phyloP scores from a whole-genome alignment of 352 stramenopile species.

The Pythium periplocum region DNA sequence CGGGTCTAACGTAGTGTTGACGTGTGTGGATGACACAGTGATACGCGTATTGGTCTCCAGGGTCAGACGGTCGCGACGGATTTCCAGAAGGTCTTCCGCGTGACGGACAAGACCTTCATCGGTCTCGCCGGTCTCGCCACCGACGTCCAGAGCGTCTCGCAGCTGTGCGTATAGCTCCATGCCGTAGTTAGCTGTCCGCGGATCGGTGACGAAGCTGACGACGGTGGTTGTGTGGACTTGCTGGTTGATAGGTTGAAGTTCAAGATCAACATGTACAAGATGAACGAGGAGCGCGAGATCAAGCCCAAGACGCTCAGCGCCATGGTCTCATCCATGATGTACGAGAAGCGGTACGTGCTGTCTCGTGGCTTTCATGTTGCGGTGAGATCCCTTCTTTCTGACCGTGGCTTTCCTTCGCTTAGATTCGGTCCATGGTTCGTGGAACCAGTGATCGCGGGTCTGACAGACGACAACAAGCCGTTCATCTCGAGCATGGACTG shows the following conservation, averaged over 20 bases:
- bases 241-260: slow-evolving; percentile 68
- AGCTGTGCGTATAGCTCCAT: slow-evolving; percentile 47
- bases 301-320: slow-evolving; percentile 96
- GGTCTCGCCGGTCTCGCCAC: slow-evolving; percentile 96
- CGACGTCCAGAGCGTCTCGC: slow-evolving; percentile 97
- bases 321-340: slow-evolving; percentile 95
- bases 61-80: slow-evolving; percentile 96
- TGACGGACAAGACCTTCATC: slow-evolving; percentile 95
- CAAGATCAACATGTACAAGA: slow-evolving; percentile 97
- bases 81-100: slow-evolving; percentile 99
- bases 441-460: slow-evolving; percentile 96
- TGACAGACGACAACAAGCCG: slow-evolving; percentile 93
- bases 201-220: too few relatives aligned
- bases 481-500: slow-evolving; percentile 98
- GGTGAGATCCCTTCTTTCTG: background rate
- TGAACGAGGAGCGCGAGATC: slow-evolving; percentile 98
- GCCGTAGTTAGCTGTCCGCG: background rate
- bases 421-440: slow-evolving; percentile 98
- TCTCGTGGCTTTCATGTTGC: background rate
- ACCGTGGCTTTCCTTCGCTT: background rate
- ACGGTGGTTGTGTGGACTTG: too few relatives aligned
- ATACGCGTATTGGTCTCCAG: slow-evolving; percentile 96
- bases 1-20: too few relatives aligned
- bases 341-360: slow-evolving; percentile 90
- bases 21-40: slow-evolving; percentile 33